These are phyloP conservation scores for Pythium rishiriense DNA, from an alignment of 352 stramenopile genomes.

Conservation along the genomic window DNA sequence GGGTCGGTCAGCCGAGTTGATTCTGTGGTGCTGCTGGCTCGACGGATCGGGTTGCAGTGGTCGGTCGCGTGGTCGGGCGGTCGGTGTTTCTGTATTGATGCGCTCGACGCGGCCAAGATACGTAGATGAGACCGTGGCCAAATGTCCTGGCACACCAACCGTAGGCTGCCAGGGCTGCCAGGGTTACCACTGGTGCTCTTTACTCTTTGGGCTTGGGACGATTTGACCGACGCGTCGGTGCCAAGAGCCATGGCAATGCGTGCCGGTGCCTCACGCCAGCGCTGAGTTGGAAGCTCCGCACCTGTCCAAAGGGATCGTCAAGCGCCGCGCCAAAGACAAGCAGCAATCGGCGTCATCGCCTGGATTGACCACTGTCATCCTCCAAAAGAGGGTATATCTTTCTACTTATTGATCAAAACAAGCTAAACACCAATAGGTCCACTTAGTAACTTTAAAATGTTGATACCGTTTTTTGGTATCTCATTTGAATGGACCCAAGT, in stretches of 20 bases:
- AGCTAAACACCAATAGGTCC: neutral
- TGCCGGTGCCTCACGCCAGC: neutral
- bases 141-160: neutral
- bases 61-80: no score
- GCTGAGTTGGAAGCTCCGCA: neutral
- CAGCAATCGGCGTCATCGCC: conserved; percentile 1
- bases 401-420: neutral
- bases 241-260: neutral
- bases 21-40: no score
- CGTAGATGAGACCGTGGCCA: neutral
- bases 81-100: no score
- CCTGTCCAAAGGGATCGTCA: conserved; percentile 14
- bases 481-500: no score
- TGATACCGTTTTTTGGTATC: no score
- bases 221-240: no score
- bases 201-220: no score
- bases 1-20: no score
- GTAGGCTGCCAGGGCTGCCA: neutral
- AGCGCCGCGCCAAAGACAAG: conserved; percentile 7
- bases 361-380: neutral
- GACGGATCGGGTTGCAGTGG: no score
- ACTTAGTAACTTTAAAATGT: no score
- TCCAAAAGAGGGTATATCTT: neutral
- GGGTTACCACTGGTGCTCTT: neutral
- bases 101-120: neutral